Evolutionary conservation across 2,329 filamentous ascomycete genomes (phyloP).

Genomic region (Ophiostoma tasmaniense): DNA sequence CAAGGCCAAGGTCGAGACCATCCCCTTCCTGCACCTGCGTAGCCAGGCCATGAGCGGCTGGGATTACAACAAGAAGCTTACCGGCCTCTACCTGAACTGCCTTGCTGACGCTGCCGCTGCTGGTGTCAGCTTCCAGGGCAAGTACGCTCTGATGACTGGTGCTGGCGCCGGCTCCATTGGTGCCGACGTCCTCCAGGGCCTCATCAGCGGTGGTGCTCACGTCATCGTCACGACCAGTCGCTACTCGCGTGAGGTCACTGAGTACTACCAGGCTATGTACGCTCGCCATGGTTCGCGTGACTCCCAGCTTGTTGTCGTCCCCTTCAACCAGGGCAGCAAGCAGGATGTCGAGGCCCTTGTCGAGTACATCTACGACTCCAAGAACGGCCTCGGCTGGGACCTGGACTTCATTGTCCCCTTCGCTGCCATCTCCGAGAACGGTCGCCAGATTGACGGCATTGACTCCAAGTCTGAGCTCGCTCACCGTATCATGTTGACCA

Average conservation of each 20-base stretch:
- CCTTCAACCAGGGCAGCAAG: slow-evolving; percentile 98
- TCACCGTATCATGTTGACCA: slow-evolving; percentile 98
- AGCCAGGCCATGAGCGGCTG: slow-evolving; percentile 88
- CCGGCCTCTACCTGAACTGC: slow-evolving; percentile 83
- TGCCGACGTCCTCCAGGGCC: slow-evolving; percentile 88
- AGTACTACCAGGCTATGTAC: slow-evolving; percentile 99
- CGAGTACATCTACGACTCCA: slow-evolving; percentile 92
- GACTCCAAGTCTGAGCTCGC: slow-evolving; percentile 97
- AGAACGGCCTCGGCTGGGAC: slow-evolving; percentile 96
- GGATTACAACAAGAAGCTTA: slow-evolving; percentile 99
- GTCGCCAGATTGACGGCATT: slow-evolving; percentile 91
- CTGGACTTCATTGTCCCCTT: slow-evolving; percentile 94
- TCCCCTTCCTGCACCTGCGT: slow-evolving; percentile 95
- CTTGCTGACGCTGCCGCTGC: slow-evolving; percentile 79
- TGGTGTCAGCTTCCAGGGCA: slow-evolving; percentile 86
- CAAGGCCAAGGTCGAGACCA: slow-evolving; percentile 93
- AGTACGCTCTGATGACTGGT: slow-evolving; percentile 96
- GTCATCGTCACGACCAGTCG: slow-evolving; percentile 94
- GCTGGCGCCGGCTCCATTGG: slow-evolving; percentile 96
- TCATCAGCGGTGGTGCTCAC: slow-evolving; percentile 94
- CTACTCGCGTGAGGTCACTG: slow-evolving; percentile 93
- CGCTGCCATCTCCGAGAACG: slow-evolving; percentile 94
- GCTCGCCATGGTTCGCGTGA: slow-evolving; percentile 86
- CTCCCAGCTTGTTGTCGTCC: slow-evolving; percentile 93
- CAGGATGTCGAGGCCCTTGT: slow-evolving; percentile 92